Base-by-base conservation (phyloP, 2,329 filamentous ascomycete genomes). In the Dactylellina parvicollis region DNA sequence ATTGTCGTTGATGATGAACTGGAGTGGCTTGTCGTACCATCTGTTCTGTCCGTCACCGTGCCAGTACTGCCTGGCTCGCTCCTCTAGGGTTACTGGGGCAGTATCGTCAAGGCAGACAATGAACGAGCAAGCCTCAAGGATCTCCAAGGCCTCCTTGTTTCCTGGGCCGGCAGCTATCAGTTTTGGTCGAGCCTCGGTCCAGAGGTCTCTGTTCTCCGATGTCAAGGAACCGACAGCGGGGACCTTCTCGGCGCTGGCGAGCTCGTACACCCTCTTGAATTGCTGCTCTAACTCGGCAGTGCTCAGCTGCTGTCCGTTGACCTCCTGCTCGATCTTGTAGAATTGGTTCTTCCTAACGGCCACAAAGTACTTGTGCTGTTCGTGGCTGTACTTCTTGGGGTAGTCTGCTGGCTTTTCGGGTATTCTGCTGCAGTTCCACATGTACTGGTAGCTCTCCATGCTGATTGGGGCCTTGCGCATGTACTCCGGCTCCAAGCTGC, bases 1-100 rank as follows among this genome's bases (percentile, higher is more conserved):
- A 81, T 99, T 99, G 81, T 99, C 93, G 82, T 96, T 97, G 83
- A 99, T 81, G 80, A 99, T 96, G 83, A 99, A 98, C 82, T 99
- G 94, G 60, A 96, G 84, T 4, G 95, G 95, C 86, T 99, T 99
- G 86, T 99, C 95, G 80, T 89, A 98, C 93, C 93, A 99, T 77
- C 95, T 88, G 85, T 99, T 99, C 77, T 87, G 85, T 66, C 95
- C 95, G 79, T 99, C 94, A 60, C 95, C 95, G 83, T 98, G 94
- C 96, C 95, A 99, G 87, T 97, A 99, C 81, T 92, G 90, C 82
- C 90, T 92, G 0, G 94, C 91, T 74, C 96, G 92, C 85, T 98
- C 95, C 83, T 97, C 93, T 14, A 97, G 87, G 0, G 95, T 99
- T 24, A 98, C 89, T 1, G 95, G 95, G 1, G 89, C 85, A 20